Base-by-base conservation (phyloP, 768 basidiomycete genomes). In the Symmetrospora coprosmae region DNA sequence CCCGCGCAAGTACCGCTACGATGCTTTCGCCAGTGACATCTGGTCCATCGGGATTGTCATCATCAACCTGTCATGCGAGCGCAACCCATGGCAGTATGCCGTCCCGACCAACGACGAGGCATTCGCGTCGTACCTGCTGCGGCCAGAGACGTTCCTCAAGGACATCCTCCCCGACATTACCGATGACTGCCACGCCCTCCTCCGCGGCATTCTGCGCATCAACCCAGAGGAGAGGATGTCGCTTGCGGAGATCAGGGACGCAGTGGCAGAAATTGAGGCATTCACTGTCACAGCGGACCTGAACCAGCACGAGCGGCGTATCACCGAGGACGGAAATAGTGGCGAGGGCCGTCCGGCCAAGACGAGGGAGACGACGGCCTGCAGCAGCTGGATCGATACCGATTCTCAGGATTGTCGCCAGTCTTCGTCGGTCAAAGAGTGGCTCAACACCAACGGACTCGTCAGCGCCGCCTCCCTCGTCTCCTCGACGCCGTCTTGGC, bases 1-100 rank as follows among this genome's bases (percentile, higher is more conserved):
- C n/a, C n/a, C n/a, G n/a, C n/a, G n/a, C n/a, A n/a, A n/a, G n/a
- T n/a, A n/a, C n/a, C 19, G 38, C 4, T 52, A 52, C 21, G 50
- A 52, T 28, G 38, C 50, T 34, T 39, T 35, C 33, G 19, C 19
- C 25, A n/a, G 28, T 8, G 50, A 52, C 33, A 52, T 52, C 17
- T 52, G 50, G 50, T 52, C 50, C 7, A 52, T 52, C 16, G 50
- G 50, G 19, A 52, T 52, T n/a, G 37, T 52, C 38, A n/a, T 52
- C 8, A 34, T 52, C 31, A 52, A 52, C 38, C 50, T 52, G 14
- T 25, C 38, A 34, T 52, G 50, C 23, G 50, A 52, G 38, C 38
- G 50, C 17, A 52, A 52, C 38, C 50, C 50, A n/a, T 52, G 50
- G 50, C 50, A 52, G 23, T 38, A n/a, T 25, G 33, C 50, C 19